Evolutionary conservation across 2,329 filamentous ascomycete species (phyloP).

Genomic region (Colletotrichum endophyticum): DNA sequence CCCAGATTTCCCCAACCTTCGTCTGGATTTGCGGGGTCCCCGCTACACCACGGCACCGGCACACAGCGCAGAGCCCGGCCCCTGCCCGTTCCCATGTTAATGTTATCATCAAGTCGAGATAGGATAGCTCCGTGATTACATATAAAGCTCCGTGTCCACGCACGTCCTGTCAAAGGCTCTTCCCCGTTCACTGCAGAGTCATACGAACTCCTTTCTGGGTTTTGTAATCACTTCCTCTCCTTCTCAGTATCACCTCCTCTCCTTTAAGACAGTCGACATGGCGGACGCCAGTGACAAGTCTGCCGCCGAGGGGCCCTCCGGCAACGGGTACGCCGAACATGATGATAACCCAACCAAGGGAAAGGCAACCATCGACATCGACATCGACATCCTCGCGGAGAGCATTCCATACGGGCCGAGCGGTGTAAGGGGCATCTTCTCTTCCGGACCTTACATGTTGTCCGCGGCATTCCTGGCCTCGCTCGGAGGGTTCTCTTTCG

Average conservation of each 20-base stretch:
- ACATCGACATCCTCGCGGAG: not conserved
- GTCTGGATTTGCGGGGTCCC: not conserved
- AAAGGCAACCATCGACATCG: not conserved
- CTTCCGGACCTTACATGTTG: not conserved
- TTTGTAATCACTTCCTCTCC: not conserved
- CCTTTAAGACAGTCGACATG: not conserved
- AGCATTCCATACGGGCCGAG: slow-evolving; percentile 10
- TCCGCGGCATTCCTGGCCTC: slow-evolving; percentile 38
- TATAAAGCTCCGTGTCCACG: not conserved
- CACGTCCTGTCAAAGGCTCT: not conserved
- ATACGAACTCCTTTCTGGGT: not conserved
- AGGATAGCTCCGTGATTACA: not conserved
- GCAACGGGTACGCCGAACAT: not conserved
- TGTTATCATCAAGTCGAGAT: not conserved
- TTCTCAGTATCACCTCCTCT: not conserved
- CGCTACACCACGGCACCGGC: not conserved
- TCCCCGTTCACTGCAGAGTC: not conserved
- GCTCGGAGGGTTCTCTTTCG: slow-evolving; percentile 36
- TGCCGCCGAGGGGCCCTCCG: not conserved
- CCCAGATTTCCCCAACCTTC: not conserved
- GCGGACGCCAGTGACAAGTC: not conserved
- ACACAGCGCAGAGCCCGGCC: not conserved
- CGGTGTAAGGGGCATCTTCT: slow-evolving; percentile 6
- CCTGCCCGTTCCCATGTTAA: not conserved
- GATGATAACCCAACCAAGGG: not conserved